A percentile compares a stretch with the other conserved stretches of the same genome.
Conservation (phyloP, 257 asterid genomes). For the Fraxinus pennsylvanica region DNA sequence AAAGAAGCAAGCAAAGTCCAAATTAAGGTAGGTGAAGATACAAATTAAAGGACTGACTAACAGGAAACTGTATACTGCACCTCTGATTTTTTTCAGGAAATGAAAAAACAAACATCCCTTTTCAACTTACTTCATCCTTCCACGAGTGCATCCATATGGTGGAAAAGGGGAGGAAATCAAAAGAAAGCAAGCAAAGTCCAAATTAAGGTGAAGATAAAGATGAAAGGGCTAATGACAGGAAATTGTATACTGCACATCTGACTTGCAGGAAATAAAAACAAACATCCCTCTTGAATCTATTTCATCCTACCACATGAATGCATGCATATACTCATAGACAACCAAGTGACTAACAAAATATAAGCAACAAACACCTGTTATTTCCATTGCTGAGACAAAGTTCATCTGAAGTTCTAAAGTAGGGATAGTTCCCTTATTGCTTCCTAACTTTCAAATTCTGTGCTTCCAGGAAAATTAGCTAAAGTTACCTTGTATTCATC, state of each 20-base stretch:
- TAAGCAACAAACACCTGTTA: background rate
- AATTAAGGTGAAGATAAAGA: background rate
- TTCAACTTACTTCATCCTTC: background rate
- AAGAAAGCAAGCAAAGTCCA: background rate
- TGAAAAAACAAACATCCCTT: background rate
- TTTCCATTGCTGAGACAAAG: constrained; percentile 3
- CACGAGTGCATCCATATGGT: background rate
- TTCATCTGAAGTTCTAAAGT: background rate
- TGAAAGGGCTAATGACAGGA: background rate
- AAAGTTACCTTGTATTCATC: background rate
- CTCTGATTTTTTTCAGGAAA: background rate
- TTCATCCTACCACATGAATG: background rate
- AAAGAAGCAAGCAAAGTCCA: background rate
- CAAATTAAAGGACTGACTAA: background rate
- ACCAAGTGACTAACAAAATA: background rate
- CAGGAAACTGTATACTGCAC: background rate
- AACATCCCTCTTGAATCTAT: background rate
- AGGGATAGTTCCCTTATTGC: background rate
- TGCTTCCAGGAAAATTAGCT: background rate
- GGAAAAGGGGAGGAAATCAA: background rate
- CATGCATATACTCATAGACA: background rate
- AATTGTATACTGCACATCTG: background rate
- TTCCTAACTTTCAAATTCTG: background rate
- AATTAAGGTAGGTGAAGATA: background rate
- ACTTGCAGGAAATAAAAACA: background rate